Percentiles rank a stretch among this genome's conserved stretches.
phyloP scores from a whole-genome alignment of 2,329 filamentous ascomycete genomes.

The Helotiales sp. region DNA sequence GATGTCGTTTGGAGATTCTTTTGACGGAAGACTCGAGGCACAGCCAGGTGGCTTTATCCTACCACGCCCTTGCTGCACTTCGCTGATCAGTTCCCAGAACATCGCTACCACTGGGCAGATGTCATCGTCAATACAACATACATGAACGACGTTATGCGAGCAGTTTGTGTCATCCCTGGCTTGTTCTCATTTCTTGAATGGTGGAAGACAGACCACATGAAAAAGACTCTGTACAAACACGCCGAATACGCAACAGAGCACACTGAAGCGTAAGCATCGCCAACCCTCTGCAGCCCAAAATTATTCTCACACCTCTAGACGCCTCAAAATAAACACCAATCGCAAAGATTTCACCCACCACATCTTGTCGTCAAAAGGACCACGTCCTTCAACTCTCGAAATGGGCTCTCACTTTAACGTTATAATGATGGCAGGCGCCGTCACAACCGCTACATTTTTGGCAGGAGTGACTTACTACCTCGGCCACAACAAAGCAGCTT shows the following conservation, averaged over 20 bases:
- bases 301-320: conserved; percentile 1
- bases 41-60: conserved; percentile 17
- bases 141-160: conserved; percentile 36
- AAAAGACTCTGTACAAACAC: conserved; percentile 28
- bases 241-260: conserved; percentile 32
- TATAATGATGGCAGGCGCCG: conserved; percentile 33
- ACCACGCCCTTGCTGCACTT: background rate
- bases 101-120: conserved; percentile 34
- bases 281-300: background rate
- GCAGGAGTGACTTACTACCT: conserved; percentile 31
- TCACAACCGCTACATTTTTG: conserved; percentile 31
- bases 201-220: conserved; percentile 27
- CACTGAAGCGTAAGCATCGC: conserved; percentile 25
- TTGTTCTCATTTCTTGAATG: conserved; percentile 27
- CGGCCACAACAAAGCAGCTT: conserved; percentile 16
- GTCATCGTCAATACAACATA: conserved; percentile 33
- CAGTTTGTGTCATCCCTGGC: conserved; percentile 28
- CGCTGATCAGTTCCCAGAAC: conserved; percentile 15
- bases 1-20: conserved; percentile 33
- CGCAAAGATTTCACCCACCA: conserved; percentile 33
- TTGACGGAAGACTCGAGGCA: conserved; percentile 24
- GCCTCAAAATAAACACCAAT: conserved; percentile 17
- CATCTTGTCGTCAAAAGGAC: conserved; percentile 29
- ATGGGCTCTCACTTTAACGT: conserved; percentile 33
- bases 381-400: conserved; percentile 27